Percentiles rank a stretch among this genome's conserved stretches.
phyloP scores from a whole-genome alignment of 345 rosid species.

The Arabidopsis suecica region DNA sequence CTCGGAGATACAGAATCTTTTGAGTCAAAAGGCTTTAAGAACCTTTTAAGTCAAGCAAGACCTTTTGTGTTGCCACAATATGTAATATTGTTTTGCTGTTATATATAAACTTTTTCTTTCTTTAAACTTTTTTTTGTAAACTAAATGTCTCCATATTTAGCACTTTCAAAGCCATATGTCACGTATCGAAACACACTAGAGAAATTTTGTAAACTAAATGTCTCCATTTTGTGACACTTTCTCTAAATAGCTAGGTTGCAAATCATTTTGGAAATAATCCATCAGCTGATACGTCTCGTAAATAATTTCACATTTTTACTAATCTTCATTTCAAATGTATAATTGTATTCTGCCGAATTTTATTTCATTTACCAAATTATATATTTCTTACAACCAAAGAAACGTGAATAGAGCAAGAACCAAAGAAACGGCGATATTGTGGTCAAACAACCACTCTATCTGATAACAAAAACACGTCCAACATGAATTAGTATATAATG shows the following conservation, averaged over 20 bases:
- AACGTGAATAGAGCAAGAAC: slow-evolving; percentile 12
- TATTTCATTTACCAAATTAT: background rate
- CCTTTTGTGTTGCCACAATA: slow-evolving; percentile 34
- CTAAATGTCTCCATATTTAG: background rate
- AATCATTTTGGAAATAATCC: no score
- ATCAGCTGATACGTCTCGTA: no score
- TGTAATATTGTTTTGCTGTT: slow-evolving; percentile 41
- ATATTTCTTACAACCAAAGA: background rate
- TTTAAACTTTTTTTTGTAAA: background rate
- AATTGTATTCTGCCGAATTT: background rate
- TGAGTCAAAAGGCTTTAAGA: slow-evolving; percentile 23
- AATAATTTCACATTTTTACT: background rate
- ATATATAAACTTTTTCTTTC: slow-evolving; percentile 24
- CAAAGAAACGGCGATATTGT: slow-evolving; percentile 33
- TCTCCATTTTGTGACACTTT: no score
- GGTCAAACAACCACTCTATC: slow-evolving; percentile 35
- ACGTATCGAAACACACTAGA: no score
- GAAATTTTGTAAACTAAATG: background rate
- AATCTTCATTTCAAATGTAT: background rate
- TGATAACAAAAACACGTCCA: background rate
- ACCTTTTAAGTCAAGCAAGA: slow-evolving; percentile 16
- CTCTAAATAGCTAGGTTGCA: no score
- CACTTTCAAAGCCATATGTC: background rate
- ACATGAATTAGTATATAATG: background rate
- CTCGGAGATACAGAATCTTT: slow-evolving; percentile 30